Evolutionary conservation across 371 early-diverging fungal genomes (phyloP), one percentile per base, ranked within the genome.

Genomic region (Dichotomocladium elegans): DNA sequence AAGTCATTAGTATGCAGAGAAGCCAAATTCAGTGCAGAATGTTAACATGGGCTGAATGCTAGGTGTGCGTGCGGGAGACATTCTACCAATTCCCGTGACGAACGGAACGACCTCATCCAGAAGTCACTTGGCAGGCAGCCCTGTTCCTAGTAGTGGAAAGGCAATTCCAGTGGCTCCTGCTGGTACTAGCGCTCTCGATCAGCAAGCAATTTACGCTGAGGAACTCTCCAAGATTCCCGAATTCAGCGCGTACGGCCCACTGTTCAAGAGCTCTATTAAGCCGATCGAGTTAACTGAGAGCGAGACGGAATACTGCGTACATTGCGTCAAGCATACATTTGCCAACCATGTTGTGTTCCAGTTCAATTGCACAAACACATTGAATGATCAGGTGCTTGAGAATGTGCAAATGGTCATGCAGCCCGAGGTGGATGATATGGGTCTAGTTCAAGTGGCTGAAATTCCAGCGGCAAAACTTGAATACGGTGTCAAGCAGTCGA

Each of bases 221-320:
- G 78, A 82, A 41, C 77, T 95, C 70, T 81, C 85, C 17, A 76
- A 78, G 27, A 80, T 95, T 40, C 89, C 94, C 12, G 89, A 91
- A 64, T 83, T 97, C 55, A 83, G 87, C 3, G 72, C 77, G 12
- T 90, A 91, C 58, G 96, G 96, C 26, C 70, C 81, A 3, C 66
- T 95, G 44, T 90, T 96, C 83, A 92, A 92, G 68, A 88, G 88
- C 26, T 88, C 91, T 22, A 58, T 69, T 40, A 82, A 80, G 63
- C 82, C 93, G 25, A 79, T 87, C 22, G 90, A 84, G 51, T 75
- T 97, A 17, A 96, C 97, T 11, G 99, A 98, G 66, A 77, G 89
- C 28, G 99, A 96, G 68, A 92, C 94, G 1, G 99, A 98, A 67
- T 98, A 98, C 70, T 87, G 87, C 34, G 92, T 98, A 47, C 77